These are phyloP conservation scores for Porcisia hertigi DNA, from an alignment of 208 protist species.

Conservation along the genomic window DNA sequence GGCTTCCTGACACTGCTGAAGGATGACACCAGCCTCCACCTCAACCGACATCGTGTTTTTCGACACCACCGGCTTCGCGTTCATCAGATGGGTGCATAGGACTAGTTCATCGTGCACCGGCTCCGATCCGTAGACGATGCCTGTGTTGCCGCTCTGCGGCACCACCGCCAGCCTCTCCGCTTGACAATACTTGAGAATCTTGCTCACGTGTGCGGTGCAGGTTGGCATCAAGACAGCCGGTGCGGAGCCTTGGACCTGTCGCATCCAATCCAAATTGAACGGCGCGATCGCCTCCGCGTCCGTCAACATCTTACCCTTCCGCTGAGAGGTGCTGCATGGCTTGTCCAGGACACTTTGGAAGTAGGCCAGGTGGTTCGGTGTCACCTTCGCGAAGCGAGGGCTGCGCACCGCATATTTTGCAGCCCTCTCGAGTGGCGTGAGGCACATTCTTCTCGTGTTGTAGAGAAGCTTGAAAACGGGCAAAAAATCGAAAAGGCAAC, in stretches of 20 bases:
- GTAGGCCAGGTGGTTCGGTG: conserved; percentile 47
- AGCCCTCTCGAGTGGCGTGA: conserved; percentile 49
- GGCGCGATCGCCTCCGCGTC: conserved; percentile 43
- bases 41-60: conserved; percentile 66
- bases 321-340: conserved; percentile 47
- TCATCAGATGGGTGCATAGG: conserved; percentile 90
- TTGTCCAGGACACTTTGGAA: conserved; percentile 48
- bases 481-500: no score
- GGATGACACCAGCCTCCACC: conserved; percentile 90
- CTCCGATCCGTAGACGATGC: conserved; percentile 94
- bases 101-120: conserved; percentile 94
- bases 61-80: conserved; percentile 79
- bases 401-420: conserved; percentile 69
- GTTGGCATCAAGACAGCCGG: conserved; percentile 66
- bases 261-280: conserved; percentile 78
- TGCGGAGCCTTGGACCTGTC: conserved; percentile 49
- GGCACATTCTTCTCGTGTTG: conserved; percentile 13
- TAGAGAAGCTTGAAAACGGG: background rate
- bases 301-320: conserved; percentile 51
- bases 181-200: conserved; percentile 93
- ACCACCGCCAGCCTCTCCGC: conserved; percentile 90
- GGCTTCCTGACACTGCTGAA: conserved; percentile 88
- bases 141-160: conserved; percentile 97
- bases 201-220: conserved; percentile 57
- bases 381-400: conserved; percentile 47